phyloP scores from a whole-genome alignment of 441 rosid genomes.

The Gossypium laxum region DNA sequence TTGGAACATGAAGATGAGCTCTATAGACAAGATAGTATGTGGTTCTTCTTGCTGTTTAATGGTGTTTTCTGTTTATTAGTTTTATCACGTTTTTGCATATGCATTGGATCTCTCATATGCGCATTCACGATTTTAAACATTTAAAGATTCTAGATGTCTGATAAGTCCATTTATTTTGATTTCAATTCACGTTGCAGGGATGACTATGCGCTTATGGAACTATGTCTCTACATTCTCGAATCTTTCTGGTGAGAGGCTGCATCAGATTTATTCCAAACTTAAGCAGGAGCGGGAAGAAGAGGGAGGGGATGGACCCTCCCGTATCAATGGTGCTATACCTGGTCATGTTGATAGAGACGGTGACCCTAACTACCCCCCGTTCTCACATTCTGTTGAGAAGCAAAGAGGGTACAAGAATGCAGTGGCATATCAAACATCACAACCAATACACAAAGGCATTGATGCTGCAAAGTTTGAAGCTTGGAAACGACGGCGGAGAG shows the following conservation, averaged over 20 bases:
- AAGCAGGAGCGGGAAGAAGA: slow-evolving; percentile 73
- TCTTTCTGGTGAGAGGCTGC: slow-evolving; percentile 76
- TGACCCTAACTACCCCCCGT: slow-evolving; percentile 34
- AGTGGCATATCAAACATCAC: slow-evolving; percentile 33
- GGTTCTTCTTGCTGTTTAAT: slow-evolving; percentile 1
- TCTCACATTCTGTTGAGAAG: slow-evolving; percentile 34
- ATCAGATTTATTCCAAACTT: slow-evolving; percentile 82
- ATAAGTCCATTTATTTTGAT: background rate
- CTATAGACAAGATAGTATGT: slow-evolving; percentile 82
- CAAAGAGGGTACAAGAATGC: slow-evolving; percentile 47
- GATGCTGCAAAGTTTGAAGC: slow-evolving; percentile 68
- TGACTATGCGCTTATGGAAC: slow-evolving; percentile 80
- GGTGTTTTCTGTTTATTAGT: background rate
- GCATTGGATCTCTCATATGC: background rate
- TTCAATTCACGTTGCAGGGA: slow-evolving; percentile 44
- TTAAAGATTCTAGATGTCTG: background rate
- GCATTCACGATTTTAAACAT: background rate
- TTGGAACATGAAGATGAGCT: slow-evolving; percentile 54
- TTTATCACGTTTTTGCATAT: background rate
- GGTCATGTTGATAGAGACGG: slow-evolving; percentile 32
- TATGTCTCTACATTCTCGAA: slow-evolving; percentile 91
- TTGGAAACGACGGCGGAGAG: slow-evolving; percentile 73
- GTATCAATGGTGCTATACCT: slow-evolving; percentile 40
- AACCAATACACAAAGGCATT: slow-evolving; percentile 43
- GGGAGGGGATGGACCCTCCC: slow-evolving; percentile 64